Base-by-base conservation (phyloP, 306 rosid genomes). In the Begonia masoniana region DNA sequence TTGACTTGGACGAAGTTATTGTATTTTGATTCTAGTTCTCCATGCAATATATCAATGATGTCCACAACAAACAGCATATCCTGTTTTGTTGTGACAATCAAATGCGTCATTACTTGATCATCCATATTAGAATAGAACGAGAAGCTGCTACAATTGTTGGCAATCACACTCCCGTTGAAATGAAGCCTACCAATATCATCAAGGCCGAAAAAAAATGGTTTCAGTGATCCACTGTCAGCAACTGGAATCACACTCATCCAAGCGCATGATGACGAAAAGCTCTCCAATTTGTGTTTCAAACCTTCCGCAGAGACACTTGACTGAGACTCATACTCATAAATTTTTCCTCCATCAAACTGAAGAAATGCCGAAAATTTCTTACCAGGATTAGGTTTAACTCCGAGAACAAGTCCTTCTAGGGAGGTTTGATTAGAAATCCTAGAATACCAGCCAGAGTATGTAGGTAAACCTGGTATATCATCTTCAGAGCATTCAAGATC, bases 381-480 rank as follows among this genome's bases (percentile, higher is more conserved):
- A 36, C 70, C 70, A 69, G 83, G 91, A 76, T 75, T 75, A 56
- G 92, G 49, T 64, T 76, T 75, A 23, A 86, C 68, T 39, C 81
- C 60, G 45, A 81, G 56, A 63, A 83, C 80, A 41, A 71, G 70
- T 23, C 81, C 92, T 42, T 81, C 94, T 23, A 86, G 70, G 43
- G 72, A 50, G 54, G 48, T 74, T 72, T 7, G 63, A 47, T 62
- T 61, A 47, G 82, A 73, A 63, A 86, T 62, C 65, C 75, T 76
- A 55, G 92, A 88, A 68, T 75, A 70, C 92, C 94, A 91, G 46
- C 96, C 94, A 8, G 99, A 81, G 76, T 82, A 78, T 1, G 94
- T 77, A 61, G 77, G 73, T 61, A 71, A 69, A 50, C 78, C 96
- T 26, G 82, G 81, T 65, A 65, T 81, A 45, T 68, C 65, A 79